These are phyloP conservation scores for Exophiala calicioides DNA, from an alignment of 2,329 filamentous ascomycete species.

Conservation along the genomic window DNA sequence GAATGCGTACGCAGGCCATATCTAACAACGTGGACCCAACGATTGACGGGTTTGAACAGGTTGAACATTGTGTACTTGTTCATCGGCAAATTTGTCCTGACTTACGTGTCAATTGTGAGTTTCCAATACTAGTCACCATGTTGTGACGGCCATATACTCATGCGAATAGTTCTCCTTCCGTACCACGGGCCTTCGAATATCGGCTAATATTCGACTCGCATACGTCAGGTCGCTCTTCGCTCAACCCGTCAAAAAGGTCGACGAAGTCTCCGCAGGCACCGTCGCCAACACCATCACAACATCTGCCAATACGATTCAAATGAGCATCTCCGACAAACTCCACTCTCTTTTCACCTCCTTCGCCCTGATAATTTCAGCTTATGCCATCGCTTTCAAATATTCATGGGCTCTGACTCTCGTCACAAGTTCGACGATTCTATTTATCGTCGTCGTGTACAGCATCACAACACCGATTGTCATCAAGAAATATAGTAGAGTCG, in stretches of 20 bases:
- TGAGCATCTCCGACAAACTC: conserved; percentile 57
- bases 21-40: too few relatives aligned
- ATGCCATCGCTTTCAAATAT: conserved; percentile 55
- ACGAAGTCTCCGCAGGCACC: conserved; percentile 52
- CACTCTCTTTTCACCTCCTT: conserved; percentile 45
- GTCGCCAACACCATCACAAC: conserved; percentile 56
- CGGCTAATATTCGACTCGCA: conserved; percentile 51
- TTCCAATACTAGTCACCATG: background rate
- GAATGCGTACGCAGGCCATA: conserved; percentile 36
- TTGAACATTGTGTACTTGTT: conserved; percentile 58
- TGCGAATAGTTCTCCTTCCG: conserved; percentile 47
- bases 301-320: conserved; percentile 55
- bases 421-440: conserved; percentile 49
- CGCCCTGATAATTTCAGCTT: conserved; percentile 46
- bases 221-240: conserved; percentile 53
- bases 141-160: conserved; percentile 4
- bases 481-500: conserved; percentile 31
- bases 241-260: conserved; percentile 53
- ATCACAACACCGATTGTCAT: conserved; percentile 37
- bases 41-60: conserved; percentile 35
- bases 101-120: conserved; percentile 56
- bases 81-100: conserved; percentile 55
- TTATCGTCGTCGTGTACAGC: conserved; percentile 37
- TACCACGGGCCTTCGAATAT: conserved; percentile 53
- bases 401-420: conserved; percentile 57